Evolutionary conservation across 1,139 yeast genomes (phyloP).

Genomic region (Torulaspora pretoriensis): DNA sequence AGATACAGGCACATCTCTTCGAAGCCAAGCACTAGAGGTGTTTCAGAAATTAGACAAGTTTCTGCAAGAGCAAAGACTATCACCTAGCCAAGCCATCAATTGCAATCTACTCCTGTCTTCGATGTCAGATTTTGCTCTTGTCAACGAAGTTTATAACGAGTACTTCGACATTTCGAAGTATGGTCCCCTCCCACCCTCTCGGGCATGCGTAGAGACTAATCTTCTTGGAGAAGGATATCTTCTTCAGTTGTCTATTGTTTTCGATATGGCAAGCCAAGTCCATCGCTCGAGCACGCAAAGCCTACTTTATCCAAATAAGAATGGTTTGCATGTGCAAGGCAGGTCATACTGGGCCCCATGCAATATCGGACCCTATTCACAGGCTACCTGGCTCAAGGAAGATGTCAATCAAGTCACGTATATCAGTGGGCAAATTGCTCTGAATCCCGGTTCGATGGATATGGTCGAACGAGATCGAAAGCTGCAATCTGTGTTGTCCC

Average conservation of each 20-base stretch:
- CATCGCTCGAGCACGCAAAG: slow-evolving; percentile 1
- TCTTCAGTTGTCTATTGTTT: slow-evolving; percentile 59
- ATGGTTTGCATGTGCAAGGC: slow-evolving; percentile 85
- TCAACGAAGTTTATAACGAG: slow-evolving; percentile 57
- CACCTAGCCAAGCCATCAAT: slow-evolving; percentile 42
- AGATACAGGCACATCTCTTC: slow-evolving; percentile 31
- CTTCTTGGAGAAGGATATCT: slow-evolving; percentile 38
- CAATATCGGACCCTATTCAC: slow-evolving; percentile 96
- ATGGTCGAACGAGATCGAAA: slow-evolving; percentile 31
- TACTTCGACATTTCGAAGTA: slow-evolving; percentile 42
- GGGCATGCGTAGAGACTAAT: slow-evolving; percentile 72
- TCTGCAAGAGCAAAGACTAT: slow-evolving; percentile 34
- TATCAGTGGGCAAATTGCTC: slow-evolving; percentile 90
- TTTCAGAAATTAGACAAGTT: slow-evolving; percentile 42
- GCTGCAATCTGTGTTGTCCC: slow-evolving; percentile 50
- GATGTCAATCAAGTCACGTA: slow-evolving; percentile 48
- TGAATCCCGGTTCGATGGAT: slow-evolving; percentile 68
- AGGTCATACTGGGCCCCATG: slow-evolving; percentile 98
- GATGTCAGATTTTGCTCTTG: slow-evolving; percentile 57
- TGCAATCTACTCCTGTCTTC: slow-evolving; percentile 57
- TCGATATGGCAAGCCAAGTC: slow-evolving; percentile 27
- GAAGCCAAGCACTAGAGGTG: slow-evolving; percentile 47
- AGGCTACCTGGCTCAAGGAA: slow-evolving; percentile 52
- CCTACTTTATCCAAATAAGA: slow-evolving; percentile 32
- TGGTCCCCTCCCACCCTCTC: slow-evolving; percentile 73